Conservation (phyloP, 2,329 filamentous ascomycete species). For the Tetracladium maxilliforme region DNA sequence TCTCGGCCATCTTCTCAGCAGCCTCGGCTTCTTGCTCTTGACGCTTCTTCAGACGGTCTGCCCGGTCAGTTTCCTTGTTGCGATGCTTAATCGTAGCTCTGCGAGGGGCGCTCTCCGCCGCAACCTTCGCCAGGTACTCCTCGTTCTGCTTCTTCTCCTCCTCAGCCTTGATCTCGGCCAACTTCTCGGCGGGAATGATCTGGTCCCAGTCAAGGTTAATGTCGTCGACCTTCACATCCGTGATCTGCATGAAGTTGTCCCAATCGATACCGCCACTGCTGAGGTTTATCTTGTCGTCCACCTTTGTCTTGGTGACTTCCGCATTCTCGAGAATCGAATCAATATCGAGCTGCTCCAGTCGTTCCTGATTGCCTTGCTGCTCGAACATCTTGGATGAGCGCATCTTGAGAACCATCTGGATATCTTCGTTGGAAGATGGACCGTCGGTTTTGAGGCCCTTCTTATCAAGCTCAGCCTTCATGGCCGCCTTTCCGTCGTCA, state of each 20-base stretch:
- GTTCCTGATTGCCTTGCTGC: constrained; percentile 90
- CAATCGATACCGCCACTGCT: constrained; percentile 96
- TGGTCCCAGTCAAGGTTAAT: constrained; percentile 98
- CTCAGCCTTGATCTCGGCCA: constrained; percentile 78
- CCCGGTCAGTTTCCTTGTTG: constrained; percentile 41
- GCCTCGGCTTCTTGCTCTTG: constrained; percentile 51
- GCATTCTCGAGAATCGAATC: constrained; percentile 94
- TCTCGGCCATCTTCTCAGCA: constrained; percentile 58
- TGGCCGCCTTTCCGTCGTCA: constrained; percentile 74
- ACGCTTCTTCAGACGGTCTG: constrained; percentile 52
- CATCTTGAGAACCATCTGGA: constrained; percentile 91
- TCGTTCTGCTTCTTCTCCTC: constrained; percentile 77
- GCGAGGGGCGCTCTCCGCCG: constrained; percentile 76
- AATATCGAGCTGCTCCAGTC: constrained; percentile 92
- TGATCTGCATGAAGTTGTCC: constrained; percentile 78
- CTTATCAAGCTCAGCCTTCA: constrained; percentile 62
- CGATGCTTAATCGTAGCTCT: constrained; percentile 51
- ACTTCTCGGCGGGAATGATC: constrained; percentile 87
- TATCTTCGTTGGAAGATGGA: constrained; percentile 84
- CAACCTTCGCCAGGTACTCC: constrained; percentile 64
- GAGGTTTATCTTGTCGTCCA: constrained; percentile 84
- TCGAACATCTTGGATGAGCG: constrained; percentile 99
- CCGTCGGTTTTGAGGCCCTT: constrained; percentile 66
- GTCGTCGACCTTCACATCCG: constrained; percentile 94
- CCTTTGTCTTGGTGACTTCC: constrained; percentile 91